These are phyloP conservation scores for Penicillium samsonianum DNA, from an alignment of 495 filamentous ascomycete species.

Conservation along the genomic window DNA sequence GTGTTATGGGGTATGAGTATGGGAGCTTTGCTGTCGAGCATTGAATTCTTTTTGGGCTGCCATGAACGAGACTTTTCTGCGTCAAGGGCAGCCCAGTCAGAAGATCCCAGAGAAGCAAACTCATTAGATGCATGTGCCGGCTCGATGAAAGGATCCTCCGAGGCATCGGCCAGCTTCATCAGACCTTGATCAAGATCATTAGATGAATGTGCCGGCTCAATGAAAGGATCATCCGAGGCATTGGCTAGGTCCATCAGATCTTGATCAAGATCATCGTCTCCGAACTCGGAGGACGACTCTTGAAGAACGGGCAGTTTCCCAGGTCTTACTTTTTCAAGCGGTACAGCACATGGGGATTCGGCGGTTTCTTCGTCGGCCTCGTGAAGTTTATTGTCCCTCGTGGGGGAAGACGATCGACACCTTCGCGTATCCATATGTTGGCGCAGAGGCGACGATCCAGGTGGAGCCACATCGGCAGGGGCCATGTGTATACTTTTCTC, in stretches of 20 bases:
- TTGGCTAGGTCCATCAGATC: constrained; percentile 53
- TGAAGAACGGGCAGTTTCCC: constrained; percentile 17
- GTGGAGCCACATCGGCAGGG: constrained; percentile 34
- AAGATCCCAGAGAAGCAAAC: constrained; percentile 23
- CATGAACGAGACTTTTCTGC: constrained; percentile 20
- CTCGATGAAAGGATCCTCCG: constrained; percentile 37
- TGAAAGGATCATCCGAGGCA: constrained; percentile 39
- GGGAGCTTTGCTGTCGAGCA: constrained; percentile 9
- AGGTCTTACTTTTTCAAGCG: constrained; percentile 13
- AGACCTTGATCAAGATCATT: constrained; percentile 58
- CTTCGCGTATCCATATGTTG: constrained; percentile 36
- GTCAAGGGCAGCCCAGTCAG: constrained; percentile 19
- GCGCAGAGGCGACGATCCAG: constrained; percentile 59
- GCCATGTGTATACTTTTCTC: constrained; percentile 58
- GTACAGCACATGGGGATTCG: constrained; percentile 9
- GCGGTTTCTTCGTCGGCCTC: constrained; percentile 11
- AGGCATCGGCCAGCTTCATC: constrained; percentile 49
- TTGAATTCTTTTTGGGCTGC: constrained; percentile 4
- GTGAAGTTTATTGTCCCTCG: constrained; percentile 31
- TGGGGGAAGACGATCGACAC: constrained; percentile 50
- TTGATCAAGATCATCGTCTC: constrained; percentile 60
- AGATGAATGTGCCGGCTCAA: constrained; percentile 17
- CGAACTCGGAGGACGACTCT: constrained; percentile 58
- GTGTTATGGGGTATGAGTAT: constrained; percentile 27
- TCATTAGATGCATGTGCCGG: constrained; percentile 12